These are phyloP conservation scores for Wallemia ichthyophaga DNA, from an alignment of 1,284 basidiomycete genomes.

Conservation along the genomic window DNA sequence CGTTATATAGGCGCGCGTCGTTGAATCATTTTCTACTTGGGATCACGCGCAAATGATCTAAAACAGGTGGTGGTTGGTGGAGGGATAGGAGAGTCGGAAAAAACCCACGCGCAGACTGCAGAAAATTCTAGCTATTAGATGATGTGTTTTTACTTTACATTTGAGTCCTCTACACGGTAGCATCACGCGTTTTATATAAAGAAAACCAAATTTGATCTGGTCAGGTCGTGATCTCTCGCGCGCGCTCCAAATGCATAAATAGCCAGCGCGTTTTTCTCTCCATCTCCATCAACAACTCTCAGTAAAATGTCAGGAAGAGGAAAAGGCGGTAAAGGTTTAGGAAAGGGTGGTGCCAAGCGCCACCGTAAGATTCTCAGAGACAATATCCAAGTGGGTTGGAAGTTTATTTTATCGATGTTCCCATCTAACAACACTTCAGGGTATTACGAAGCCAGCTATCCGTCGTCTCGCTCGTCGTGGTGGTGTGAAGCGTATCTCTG, in stretches of 20 bases:
- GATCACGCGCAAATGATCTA: background rate
- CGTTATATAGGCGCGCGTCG: background rate
- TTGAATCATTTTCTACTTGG: background rate
- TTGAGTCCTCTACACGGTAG: background rate
- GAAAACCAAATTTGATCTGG: background rate
- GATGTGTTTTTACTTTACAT: background rate
- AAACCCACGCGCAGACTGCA: background rate
- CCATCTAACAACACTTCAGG: conserved; percentile 10
- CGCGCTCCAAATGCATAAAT: background rate
- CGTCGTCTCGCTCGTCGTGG: conserved; percentile 80
- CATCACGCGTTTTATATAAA: background rate
- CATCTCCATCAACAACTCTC: conserved; percentile 3
- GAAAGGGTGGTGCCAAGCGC: conserved; percentile 65
- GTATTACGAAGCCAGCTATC: conserved; percentile 69
- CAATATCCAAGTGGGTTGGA: conserved; percentile 34
- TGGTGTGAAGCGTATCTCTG: conserved; percentile 81
- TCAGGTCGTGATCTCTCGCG: background rate
- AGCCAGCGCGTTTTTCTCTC: background rate
- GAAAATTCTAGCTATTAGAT: background rate
- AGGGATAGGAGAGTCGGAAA: background rate
- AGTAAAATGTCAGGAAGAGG: conserved; percentile 41
- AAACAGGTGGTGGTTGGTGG: background rate
- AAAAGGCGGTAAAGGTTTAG: conserved; percentile 37
- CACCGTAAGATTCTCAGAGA: conserved; percentile 55
- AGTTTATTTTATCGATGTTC: conserved; percentile 6